Conservation (phyloP, 1,284 basidiomycete genomes). For the Pseudozyma sp. region DNA sequence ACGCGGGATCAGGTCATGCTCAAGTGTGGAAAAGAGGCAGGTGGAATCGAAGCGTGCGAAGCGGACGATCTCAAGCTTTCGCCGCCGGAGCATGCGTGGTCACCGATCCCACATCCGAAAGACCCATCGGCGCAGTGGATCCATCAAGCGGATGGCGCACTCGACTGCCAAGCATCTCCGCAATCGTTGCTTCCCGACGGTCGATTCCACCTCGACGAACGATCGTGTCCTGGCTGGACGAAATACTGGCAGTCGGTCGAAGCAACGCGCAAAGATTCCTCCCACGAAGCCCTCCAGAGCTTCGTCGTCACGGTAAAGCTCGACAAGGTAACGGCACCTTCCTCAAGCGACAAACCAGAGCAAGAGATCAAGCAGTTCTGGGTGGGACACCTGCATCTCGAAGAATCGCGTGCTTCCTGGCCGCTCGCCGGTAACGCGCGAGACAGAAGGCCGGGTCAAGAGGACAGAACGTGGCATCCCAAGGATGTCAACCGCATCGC, state of each 20-base stretch:
- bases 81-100: not conserved
- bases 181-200: slow-evolving; percentile 35
- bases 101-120: slow-evolving; percentile 8
- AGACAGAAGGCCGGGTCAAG: slow-evolving; percentile 20
- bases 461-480: slow-evolving; percentile 46
- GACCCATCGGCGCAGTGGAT: slow-evolving; percentile 1
- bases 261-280: slow-evolving; percentile 6
- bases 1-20: slow-evolving; percentile 48
- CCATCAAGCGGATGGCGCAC: not conserved
- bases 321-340: not conserved
- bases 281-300: slow-evolving; percentile 29
- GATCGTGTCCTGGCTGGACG: slow-evolving; percentile 43
- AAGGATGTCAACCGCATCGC: slow-evolving; percentile 51
- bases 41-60: slow-evolving; percentile 53
- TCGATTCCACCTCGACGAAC: slow-evolving; percentile 31
- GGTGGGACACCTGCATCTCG: slow-evolving; percentile 50
- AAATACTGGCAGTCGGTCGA: slow-evolving; percentile 31
- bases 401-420: slow-evolving; percentile 48
- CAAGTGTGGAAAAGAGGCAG: slow-evolving; percentile 31
- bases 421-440: slow-evolving; percentile 52
- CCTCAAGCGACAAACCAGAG: not conserved
- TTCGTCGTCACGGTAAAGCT: slow-evolving; percentile 40
- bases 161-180: slow-evolving; percentile 27
- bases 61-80: slow-evolving; percentile 34
- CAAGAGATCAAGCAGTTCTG: slow-evolving; percentile 41